Conservation (phyloP, 805 yeast genomes). For the Wickerhamiella bombiphila region DNA sequence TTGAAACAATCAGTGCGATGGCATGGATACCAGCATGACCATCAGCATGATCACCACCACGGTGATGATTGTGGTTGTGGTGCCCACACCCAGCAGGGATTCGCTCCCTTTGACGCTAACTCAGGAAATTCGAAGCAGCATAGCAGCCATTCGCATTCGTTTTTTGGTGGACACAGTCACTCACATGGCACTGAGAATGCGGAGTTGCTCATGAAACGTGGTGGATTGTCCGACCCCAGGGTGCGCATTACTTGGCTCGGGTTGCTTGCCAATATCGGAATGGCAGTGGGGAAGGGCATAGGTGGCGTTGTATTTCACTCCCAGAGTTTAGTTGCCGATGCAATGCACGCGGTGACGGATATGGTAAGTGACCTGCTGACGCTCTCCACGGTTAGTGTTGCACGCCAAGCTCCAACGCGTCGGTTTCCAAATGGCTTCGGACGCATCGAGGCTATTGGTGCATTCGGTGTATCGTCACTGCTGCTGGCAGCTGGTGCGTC, state of each 20-base stretch:
- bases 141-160: not conserved
- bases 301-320: constrained; percentile 93
- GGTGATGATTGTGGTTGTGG: no score
- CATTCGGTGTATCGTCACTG: constrained; percentile 73
- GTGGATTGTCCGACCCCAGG: constrained; percentile 55
- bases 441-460: constrained; percentile 82
- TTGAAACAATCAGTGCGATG: no score
- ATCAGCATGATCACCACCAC: constrained; percentile 1
- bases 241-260: constrained; percentile 91
- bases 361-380: constrained; percentile 81
- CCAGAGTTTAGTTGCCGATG: constrained; percentile 86
- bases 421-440: constrained; percentile 81
- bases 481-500: constrained; percentile 76
- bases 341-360: constrained; percentile 85
- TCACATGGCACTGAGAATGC: constrained; percentile 12
- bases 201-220: constrained; percentile 18
- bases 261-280: constrained; percentile 60
- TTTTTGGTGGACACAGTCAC: constrained; percentile 8
- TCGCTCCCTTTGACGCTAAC: no score
- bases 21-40: constrained; percentile 6
- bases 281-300: constrained; percentile 73
- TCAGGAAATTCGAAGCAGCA: no score
- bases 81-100: no score
- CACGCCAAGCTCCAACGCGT: constrained; percentile 42
- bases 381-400: constrained; percentile 70